Evolutionary conservation across 1,284 basidiomycete genomes (phyloP), one percentile per base, ranked within the genome.

Genomic region (Grifola frondosa): DNA sequence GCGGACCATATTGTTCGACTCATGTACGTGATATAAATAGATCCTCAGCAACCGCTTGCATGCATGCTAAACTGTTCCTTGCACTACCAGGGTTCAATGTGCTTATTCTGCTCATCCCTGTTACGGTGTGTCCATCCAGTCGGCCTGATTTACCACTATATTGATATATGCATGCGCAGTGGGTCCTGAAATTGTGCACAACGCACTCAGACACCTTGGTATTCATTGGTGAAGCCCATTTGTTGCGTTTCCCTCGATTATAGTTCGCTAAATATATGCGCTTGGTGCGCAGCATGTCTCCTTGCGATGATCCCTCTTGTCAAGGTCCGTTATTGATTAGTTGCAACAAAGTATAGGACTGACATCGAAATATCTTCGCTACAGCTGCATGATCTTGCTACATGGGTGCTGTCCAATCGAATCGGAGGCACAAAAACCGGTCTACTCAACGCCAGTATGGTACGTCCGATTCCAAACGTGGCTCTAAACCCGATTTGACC

Each of bases 361-460:
- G 12, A 19, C 17, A 25, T 32, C 35, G 28, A 19, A 37, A 32
- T 32, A 30, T 6, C 30, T 10, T 30, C 24, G 36, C n/a, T 22
- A 23, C 40, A 86, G 74, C 69, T 95, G 28, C 84, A 95, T 42
- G 91, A 93, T 46, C 76, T 91, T 43, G 80, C 80, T 0, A 93
- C 88, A 0, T 76, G 80, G 51, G 86, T 92, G 44, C 69, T 93
- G 5, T 80, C 89, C 2, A 62, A 84, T 17, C 78, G 85, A 32
- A 75, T 88, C 21, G 86, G 91, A 9, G 89, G 91, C 38, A 77
- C 86, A 2, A 82, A 83, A 50, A 82, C 86, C 0, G 90, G 88
- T 12, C 69, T 93, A 24, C 66, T 92, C 30, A 92, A 92, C 55
- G 89, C 88, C 11, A 93, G 86, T 49, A 72, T 94, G 76, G 86